Evolutionary conservation across 2,329 filamentous ascomycete species (phyloP).

Genomic region (Stagonosporopsis chrysanthemi): DNA sequence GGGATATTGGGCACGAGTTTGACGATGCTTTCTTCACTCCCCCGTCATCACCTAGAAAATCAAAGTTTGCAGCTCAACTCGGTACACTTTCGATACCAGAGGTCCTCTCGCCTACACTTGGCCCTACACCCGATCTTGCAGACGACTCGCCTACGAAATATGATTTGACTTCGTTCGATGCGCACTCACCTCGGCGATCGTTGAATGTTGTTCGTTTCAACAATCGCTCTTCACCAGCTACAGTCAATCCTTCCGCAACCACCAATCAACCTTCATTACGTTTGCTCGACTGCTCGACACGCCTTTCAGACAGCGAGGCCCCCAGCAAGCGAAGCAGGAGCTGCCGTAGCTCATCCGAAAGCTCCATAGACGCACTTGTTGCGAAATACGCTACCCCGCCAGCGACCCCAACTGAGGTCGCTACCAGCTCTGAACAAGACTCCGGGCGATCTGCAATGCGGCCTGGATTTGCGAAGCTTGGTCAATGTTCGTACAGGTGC

Average conservation of each 20-base stretch:
- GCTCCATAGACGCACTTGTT: slow-evolving; percentile 5
- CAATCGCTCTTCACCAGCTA: slow-evolving; percentile 19
- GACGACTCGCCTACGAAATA: slow-evolving; percentile 24
- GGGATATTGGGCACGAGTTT: slow-evolving; percentile 19
- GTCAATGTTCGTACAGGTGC: slow-evolving; percentile 27
- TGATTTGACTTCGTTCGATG: background rate
- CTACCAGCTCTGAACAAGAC: slow-evolving; percentile 3
- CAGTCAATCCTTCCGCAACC: background rate
- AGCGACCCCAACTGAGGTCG: background rate
- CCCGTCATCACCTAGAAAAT: slow-evolving; percentile 37
- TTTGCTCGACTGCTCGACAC: background rate
- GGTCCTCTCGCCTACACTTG: slow-evolving; percentile 14
- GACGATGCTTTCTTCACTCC: slow-evolving; percentile 23
- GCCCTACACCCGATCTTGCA: slow-evolving; percentile 9
- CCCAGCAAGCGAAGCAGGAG: slow-evolving; percentile 2
- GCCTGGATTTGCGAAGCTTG: background rate
- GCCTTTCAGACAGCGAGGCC: background rate
- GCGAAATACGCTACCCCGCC: slow-evolving; percentile 8
- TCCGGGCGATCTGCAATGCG: background rate
- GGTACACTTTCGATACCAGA: slow-evolving; percentile 27
- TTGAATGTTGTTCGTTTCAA: slow-evolving; percentile 15
- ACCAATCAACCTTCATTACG: background rate
- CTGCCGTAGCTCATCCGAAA: slow-evolving; percentile 19
- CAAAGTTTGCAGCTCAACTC: slow-evolving; percentile 23
- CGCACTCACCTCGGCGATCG: slow-evolving; percentile 3